A percentile compares a stretch with the other conserved stretches of the same genome.
These are phyloP conservation scores for Ceratobasidium sp. DNA, from an alignment of 1,284 basidiomycete species.

Conservation along the genomic window DNA sequence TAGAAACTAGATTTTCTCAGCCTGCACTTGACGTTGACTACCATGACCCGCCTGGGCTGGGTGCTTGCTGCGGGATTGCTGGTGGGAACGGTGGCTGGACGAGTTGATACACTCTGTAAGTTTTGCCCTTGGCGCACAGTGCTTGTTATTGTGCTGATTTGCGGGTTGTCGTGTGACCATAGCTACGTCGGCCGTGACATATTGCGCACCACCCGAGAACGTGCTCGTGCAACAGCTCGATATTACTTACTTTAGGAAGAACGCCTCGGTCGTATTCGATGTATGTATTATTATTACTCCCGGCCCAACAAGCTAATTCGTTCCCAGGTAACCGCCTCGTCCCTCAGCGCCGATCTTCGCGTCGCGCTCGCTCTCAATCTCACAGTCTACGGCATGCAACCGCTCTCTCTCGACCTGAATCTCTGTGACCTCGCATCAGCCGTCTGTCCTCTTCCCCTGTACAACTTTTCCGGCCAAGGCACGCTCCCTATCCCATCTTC, in stretches of 20 bases:
- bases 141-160: neutral
- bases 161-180: slow-evolving; percentile 20
- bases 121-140: neutral
- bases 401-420: slow-evolving; percentile 75
- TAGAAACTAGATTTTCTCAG: slow-evolving; percentile 10
- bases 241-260: slow-evolving; percentile 77
- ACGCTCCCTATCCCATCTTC: slow-evolving; percentile 76
- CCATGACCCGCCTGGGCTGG: slow-evolving; percentile 27
- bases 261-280: slow-evolving; percentile 82
- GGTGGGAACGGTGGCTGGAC: slow-evolving; percentile 2
- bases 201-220: slow-evolving; percentile 84
- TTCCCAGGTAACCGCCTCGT: slow-evolving; percentile 55
- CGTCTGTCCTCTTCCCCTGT: slow-evolving; percentile 88
- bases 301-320: slow-evolving; percentile 62
- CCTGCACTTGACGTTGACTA: neutral
- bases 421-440: slow-evolving; percentile 78
- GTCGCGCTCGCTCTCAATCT: slow-evolving; percentile 83
- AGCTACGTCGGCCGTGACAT: slow-evolving; percentile 90
- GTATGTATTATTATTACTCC: slow-evolving; percentile 68
- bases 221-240: slow-evolving; percentile 87
- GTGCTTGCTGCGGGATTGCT: slow-evolving; percentile 29
- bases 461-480: slow-evolving; percentile 84
- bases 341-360: slow-evolving; percentile 73
- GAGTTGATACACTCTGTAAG: slow-evolving; percentile 27
- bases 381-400: slow-evolving; percentile 84